Base-by-base conservation (phyloP, 257 asterid genomes). In the Fraxinus americana region DNA sequence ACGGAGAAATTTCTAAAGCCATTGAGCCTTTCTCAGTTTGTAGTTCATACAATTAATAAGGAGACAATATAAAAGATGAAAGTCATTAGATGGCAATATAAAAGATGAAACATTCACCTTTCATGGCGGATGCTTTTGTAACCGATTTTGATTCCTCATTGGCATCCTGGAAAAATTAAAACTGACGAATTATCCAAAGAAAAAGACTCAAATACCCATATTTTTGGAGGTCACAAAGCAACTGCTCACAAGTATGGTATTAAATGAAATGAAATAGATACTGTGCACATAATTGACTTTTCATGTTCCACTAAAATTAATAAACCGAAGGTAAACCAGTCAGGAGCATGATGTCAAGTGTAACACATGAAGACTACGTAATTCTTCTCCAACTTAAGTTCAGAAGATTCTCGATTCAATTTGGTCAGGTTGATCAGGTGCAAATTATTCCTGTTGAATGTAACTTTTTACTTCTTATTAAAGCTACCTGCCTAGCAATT, bases 91-190 rank as follows among this genome's bases (percentile, higher is more conserved):
- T 23, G 27, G 63, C 67, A 66, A 38, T 27, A 78, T 19, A 34
- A 65, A 73, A 12, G 75, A 77, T 52, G 63, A 71, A 38, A 14
- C 21, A 29, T 36, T 54, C 77, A 93, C 98, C 94, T 89, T 93
- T 93, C 98, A 93, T 91, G 5, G 96, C 81, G 38, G 97, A 91
- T 75, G 97, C 98, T 82, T 91, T 93, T 27, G 94, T 93, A 50
- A 91, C 91, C 43, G 98, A 85, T 80, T 90, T 92, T 34, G 97
- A 92, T 78, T 92, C 97, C 89, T 92, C 98, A 32, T 93, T 90
- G 39, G 94, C 93, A 74, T 93, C 97, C 97, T 93, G 87, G 76
- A 82, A 78, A 78, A 72, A 39, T 75, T 67, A 9, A 11, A 23
- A 66, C 23, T 11, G 43, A 63, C 17, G 19, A 17, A 70, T 50